phyloP scores from a whole-genome alignment of 805 yeast genomes.

The Kuraishia ogatae region DNA sequence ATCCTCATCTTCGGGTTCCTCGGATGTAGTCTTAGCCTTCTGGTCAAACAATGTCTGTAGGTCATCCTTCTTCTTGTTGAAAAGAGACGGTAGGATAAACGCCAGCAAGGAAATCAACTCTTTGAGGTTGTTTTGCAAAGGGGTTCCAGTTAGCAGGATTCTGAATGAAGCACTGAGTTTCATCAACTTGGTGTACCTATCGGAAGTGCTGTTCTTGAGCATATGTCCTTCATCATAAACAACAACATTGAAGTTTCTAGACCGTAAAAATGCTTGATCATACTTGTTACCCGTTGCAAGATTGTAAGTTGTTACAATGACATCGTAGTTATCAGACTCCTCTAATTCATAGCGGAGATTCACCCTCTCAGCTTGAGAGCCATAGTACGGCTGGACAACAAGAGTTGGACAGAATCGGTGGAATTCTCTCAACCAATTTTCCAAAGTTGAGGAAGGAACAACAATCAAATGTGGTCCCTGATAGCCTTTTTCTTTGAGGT shows the following conservation, averaged over 20 bases:
- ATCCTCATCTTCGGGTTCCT: slow-evolving; percentile 16
- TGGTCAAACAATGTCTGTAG: slow-evolving; percentile 79
- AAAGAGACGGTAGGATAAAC: slow-evolving; percentile 80
- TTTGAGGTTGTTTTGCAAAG: slow-evolving; percentile 84
- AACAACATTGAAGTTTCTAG: slow-evolving; percentile 72
- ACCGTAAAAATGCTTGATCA: slow-evolving; percentile 72
- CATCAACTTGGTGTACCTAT: slow-evolving; percentile 84
- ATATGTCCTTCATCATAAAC: slow-evolving; percentile 98
- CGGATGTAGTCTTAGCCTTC: slow-evolving; percentile 54
- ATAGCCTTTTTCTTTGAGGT: slow-evolving; percentile 53
- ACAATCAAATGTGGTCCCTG: slow-evolving; percentile 86
- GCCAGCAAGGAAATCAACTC: slow-evolving; percentile 87
- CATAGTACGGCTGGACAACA: slow-evolving; percentile 88
- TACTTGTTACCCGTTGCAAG: slow-evolving; percentile 80
- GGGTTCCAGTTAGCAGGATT: slow-evolving; percentile 89
- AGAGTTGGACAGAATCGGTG: slow-evolving; percentile 77
- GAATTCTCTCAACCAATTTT: slow-evolving; percentile 96
- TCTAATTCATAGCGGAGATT: slow-evolving; percentile 69
- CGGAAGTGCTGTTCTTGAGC: slow-evolving; percentile 83
- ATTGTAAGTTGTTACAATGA: slow-evolving; percentile 88
- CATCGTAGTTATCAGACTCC: slow-evolving; percentile 58
- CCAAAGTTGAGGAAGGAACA: slow-evolving; percentile 94
- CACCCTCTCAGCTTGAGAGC: slow-evolving; percentile 75
- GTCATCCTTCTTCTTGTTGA: slow-evolving; percentile 76
- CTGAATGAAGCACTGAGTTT: slow-evolving; percentile 77